phyloP scores from a whole-genome alignment of 768 basidiomycete species.

The Pulveroboletus ravenelii region DNA sequence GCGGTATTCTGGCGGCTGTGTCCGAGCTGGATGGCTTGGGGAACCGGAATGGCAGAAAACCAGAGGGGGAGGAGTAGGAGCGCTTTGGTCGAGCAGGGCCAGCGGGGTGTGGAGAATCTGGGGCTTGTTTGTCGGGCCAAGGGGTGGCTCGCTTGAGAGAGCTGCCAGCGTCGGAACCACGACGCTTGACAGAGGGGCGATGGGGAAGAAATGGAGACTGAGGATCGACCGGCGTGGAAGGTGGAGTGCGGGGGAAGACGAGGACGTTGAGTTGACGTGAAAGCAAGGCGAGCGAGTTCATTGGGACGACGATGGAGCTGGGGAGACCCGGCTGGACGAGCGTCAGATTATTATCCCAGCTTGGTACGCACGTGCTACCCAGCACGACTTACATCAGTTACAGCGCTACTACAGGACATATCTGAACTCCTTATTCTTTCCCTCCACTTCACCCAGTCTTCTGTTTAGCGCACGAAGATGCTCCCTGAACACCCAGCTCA shows the following conservation, averaged over 20 bases:
- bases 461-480: constrained; percentile 42
- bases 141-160: constrained; percentile 48
- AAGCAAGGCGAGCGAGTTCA: constrained; percentile 81
- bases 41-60: constrained; percentile 38
- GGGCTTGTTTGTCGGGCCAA: constrained; percentile 53
- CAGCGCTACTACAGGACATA: constrained; percentile 44
- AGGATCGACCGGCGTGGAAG: constrained; percentile 49
- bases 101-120: constrained; percentile 22
- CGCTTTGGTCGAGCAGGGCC: constrained; percentile 42
- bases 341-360: background rate
- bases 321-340: background rate
- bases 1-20: constrained; percentile 33
- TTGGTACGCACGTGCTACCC: constrained; percentile 3
- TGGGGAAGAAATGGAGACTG: constrained; percentile 28
- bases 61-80: constrained; percentile 61
- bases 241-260: constrained; percentile 54
- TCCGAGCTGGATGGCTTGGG: constrained; percentile 29
- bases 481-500: constrained; percentile 45
- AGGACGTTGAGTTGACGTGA: constrained; percentile 80
- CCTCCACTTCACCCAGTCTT: constrained; percentile 33
- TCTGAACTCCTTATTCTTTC: constrained; percentile 34
- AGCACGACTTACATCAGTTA: background rate
- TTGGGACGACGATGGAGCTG: constrained; percentile 24
- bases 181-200: constrained; percentile 21
- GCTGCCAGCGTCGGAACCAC: constrained; percentile 23